Conservation (phyloP, 441 rosid species). For the Mallotus repandus region DNA sequence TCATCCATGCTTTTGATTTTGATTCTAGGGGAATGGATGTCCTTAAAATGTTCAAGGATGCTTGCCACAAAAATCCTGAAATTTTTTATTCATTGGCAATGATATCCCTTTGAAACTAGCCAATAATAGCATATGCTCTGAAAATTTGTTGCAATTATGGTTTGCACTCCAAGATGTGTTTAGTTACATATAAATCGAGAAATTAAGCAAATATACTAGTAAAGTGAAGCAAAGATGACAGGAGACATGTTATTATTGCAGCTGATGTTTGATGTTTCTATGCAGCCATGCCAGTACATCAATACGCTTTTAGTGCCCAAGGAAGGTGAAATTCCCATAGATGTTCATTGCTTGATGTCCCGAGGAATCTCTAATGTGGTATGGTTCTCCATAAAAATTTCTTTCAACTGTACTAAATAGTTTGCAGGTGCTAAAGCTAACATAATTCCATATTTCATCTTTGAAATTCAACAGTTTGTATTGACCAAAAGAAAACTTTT, state of each 20-base stretch:
- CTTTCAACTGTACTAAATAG: neutral
- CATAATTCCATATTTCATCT: neutral
- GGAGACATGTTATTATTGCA: constrained; percentile 20
- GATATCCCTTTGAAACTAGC: neutral
- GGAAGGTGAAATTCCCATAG: constrained; percentile 62
- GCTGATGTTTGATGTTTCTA: constrained; percentile 23
- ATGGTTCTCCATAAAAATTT: constrained; percentile 18
- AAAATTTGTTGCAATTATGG: neutral
- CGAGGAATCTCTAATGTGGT: constrained; percentile 82
- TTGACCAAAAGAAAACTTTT: neutral
- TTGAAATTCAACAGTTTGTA: neutral
- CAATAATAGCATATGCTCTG: too few species aligned
- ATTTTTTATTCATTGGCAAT: neutral
- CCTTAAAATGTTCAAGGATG: neutral
- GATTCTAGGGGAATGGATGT: neutral
- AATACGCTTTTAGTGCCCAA: constrained; percentile 76
- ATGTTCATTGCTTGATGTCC: constrained; percentile 50
- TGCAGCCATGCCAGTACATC: constrained; percentile 77
- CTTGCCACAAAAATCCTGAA: neutral
- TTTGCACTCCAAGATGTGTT: neutral
- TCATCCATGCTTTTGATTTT: neutral
- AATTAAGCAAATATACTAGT: neutral
- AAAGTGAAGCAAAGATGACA: neutral
- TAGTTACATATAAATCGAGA: neutral
- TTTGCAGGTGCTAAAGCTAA: neutral